phyloP scores from a whole-genome alignment of 140 eudicot genomes.

The Stevia rebaudiana region DNA sequence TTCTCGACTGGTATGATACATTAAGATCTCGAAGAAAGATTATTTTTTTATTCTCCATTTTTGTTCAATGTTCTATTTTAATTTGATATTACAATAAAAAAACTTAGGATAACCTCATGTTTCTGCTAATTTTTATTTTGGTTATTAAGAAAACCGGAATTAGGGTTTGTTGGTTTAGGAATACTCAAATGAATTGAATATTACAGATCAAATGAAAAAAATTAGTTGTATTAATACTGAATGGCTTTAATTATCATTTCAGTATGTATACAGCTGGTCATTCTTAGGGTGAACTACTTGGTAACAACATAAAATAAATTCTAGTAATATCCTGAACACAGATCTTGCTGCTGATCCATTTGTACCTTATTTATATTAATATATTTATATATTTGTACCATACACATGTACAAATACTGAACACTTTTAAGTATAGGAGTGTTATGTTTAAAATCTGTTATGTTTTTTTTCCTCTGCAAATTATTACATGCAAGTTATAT shows the following conservation, averaged over 20 bases:
- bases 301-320: conserved; percentile 18
- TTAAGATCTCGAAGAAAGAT: no score
- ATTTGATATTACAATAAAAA: no score
- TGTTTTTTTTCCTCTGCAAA: no score
- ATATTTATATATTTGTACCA: neutral
- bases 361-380: conserved; percentile 13
- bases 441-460: no score
- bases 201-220: neutral
- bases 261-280: conserved; percentile 6
- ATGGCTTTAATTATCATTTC: conserved; percentile 4
- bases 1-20: no score
- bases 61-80: no score
- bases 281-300: neutral
- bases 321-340: conserved; percentile 18
- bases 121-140: no score
- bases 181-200: neutral
- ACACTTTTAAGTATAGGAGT: no score
- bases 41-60: no score
- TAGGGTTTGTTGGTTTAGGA: conserved; percentile 8
- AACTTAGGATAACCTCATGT: no score
- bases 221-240: neutral
- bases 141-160: neutral
- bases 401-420: neutral
- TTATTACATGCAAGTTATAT: no score
- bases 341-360: conserved; percentile 19